These are phyloP conservation scores for Hypoxylon sp. DNA, from an alignment of 2,329 filamentous ascomycete species.

Conservation along the genomic window DNA sequence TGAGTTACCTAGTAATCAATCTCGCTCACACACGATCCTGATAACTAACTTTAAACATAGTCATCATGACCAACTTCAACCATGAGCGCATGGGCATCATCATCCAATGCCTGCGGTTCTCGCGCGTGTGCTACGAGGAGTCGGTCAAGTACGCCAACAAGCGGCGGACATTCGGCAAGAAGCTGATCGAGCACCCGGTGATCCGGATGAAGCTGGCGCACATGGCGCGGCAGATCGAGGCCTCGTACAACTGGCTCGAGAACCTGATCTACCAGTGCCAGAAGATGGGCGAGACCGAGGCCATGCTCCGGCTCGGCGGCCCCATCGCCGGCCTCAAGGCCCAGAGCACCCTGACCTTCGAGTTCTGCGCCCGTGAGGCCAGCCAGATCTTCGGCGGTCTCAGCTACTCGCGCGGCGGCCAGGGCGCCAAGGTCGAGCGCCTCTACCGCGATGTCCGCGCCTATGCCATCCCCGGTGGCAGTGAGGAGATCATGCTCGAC, in stretches of 20 bases:
- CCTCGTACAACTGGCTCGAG: conserved; percentile 97
- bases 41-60: conserved; percentile 57
- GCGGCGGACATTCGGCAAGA: conserved; percentile 95
- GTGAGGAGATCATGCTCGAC: conserved; percentile 99
- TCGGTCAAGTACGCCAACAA: conserved; percentile 97
- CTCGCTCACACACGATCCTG: neutral
- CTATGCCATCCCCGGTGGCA: conserved; percentile 95
- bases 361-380: conserved; percentile 97
- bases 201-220: conserved; percentile 98
- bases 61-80: conserved; percentile 99
- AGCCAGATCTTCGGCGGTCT: conserved; percentile 97
- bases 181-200: conserved; percentile 95
- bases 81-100: conserved; percentile 99
- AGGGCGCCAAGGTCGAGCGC: conserved; percentile 95
- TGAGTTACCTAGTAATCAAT: conserved; percentile 52
- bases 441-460: conserved; percentile 95
- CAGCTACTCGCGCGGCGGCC: conserved; percentile 91
- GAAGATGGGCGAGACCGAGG: conserved; percentile 93
- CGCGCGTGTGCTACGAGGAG: conserved; percentile 97
- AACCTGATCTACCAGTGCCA: conserved; percentile 93
- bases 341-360: conserved; percentile 92
- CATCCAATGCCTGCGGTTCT: conserved; percentile 96
- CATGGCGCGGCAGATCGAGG: conserved; percentile 98
- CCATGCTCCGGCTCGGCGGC: conserved; percentile 94
- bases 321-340: conserved; percentile 96